A percentile compares a stretch with the other conserved stretches of the same genome.
These are phyloP conservation scores for Penicillium silybi DNA, from an alignment of 495 filamentous ascomycete genomes.

Conservation along the genomic window DNA sequence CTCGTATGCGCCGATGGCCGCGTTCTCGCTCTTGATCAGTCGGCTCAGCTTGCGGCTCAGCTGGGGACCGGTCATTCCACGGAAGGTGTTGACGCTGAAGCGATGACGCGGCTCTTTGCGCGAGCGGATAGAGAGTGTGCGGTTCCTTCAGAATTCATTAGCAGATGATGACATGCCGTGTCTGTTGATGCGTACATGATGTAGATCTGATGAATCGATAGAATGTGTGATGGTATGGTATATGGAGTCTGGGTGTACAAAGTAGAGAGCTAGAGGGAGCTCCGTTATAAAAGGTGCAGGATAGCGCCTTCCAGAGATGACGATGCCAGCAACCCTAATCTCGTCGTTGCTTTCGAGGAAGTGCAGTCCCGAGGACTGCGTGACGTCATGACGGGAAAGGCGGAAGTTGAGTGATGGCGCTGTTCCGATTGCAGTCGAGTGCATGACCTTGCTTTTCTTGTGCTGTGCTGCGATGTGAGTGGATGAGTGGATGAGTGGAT, in stretches of 20 bases:
- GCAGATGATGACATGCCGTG: conserved; percentile 1
- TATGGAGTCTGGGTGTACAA: neutral
- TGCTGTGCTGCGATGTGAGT: neutral
- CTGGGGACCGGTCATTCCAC: conserved; percentile 76
- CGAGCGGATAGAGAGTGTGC: conserved; percentile 58
- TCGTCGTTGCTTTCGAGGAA: conserved; percentile 12
- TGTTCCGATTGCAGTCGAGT: conserved; percentile 16
- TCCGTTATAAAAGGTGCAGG: neutral
- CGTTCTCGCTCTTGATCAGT: conserved; percentile 88
- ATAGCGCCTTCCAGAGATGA: conserved; percentile 22
- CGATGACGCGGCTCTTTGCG: conserved; percentile 48
- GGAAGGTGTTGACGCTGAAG: conserved; percentile 79
- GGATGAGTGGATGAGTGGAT: neutral
- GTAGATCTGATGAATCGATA: neutral
- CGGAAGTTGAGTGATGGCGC: conserved; percentile 16
- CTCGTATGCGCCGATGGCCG: conserved; percentile 78
- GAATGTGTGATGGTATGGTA: neutral
- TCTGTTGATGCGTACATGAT: neutral
- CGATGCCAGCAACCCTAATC: conserved; percentile 22
- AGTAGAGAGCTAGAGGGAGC: neutral
- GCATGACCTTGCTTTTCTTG: conserved; percentile 6
- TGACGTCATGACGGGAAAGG: conserved; percentile 27
- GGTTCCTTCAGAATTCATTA: conserved; percentile 46
- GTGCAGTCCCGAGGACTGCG: conserved; percentile 16
- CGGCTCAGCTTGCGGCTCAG: conserved; percentile 79